A percentile compares a stretch with the other conserved stretches of the same genome.
Conservation (phyloP, 1,284 basidiomycete genomes). For the Cryptococcus sp. region DNA sequence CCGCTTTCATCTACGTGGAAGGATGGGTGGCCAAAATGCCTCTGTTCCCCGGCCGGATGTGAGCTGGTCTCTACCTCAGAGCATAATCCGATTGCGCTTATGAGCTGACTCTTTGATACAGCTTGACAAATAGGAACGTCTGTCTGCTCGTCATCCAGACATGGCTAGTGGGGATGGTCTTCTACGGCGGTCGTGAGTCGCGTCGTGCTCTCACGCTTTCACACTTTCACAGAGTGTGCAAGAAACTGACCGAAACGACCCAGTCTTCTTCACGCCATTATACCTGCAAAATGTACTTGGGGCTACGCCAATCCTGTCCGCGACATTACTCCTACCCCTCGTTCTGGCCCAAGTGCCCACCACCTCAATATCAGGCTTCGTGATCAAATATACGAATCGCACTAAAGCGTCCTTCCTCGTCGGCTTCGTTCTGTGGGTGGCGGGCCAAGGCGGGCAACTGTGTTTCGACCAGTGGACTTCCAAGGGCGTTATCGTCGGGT, state of each 20-base stretch:
- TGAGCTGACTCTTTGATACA: neutral
- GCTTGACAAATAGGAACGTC: conserved; percentile 32
- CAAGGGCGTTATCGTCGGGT: conserved; percentile 24
- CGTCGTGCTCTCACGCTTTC: no score
- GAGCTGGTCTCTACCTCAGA: neutral
- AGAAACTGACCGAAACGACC: neutral
- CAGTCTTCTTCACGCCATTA: conserved; percentile 31
- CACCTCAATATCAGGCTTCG: conserved; percentile 31
- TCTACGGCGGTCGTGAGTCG: conserved; percentile 30
- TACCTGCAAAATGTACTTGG: conserved; percentile 39
- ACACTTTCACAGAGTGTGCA: neutral
- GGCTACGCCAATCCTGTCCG: conserved; percentile 23
- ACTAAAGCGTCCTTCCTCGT: conserved; percentile 24
- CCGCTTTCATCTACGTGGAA: conserved; percentile 28
- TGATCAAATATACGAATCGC: conserved; percentile 31
- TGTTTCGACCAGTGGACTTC: conserved; percentile 20
- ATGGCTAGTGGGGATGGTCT: conserved; percentile 36
- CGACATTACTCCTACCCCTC: conserved; percentile 36
- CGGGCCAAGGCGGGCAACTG: conserved; percentile 30
- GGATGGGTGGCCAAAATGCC: conserved; percentile 19
- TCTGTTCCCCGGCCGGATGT: conserved; percentile 24
- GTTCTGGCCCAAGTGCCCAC: conserved; percentile 35
- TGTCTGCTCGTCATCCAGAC: conserved; percentile 32
- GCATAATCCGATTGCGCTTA: neutral
- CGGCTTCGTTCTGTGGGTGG: conserved; percentile 33